These are phyloP conservation scores for Aspergillus sclerotioniger DNA, from an alignment of 495 filamentous ascomycete species.

Conservation along the genomic window DNA sequence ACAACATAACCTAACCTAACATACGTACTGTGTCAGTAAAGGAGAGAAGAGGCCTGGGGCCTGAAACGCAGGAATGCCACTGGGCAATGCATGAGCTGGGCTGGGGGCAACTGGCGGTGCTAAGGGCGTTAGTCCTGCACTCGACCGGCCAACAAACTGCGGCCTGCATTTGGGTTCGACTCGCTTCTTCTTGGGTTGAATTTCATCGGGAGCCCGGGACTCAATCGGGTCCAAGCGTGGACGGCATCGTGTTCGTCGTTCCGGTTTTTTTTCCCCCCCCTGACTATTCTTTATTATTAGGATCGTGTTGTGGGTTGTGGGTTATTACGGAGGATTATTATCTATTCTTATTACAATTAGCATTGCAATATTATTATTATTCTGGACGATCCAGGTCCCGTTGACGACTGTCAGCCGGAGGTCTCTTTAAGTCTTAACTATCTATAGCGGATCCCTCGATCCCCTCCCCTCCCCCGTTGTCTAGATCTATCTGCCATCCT, in stretches of 20 bases:
- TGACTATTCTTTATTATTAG: not conserved
- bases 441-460: not conserved
- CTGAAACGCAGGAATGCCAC: not conserved
- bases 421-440: too few relatives aligned
- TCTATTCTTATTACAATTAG: too few relatives aligned
- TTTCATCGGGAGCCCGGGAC: not conserved
- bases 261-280: not conserved
- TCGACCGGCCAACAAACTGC: not conserved
- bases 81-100: not conserved
- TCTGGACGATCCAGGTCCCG: not conserved
- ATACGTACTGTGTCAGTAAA: not conserved
- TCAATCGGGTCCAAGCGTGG: constrained; percentile 4
- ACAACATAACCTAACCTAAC: too few relatives aligned
- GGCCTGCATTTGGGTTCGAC: not conserved
- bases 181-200: not conserved
- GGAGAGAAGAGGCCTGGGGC: not conserved
- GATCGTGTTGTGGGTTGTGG: too few relatives aligned
- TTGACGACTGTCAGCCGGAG: not conserved
- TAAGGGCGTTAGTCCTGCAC: not conserved
- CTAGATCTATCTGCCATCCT: not conserved
- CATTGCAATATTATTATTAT: not conserved
- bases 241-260: not conserved
- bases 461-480: not conserved
- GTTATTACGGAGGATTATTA: not conserved
- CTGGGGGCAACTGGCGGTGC: not conserved